Percentiles rank a stretch among this genome's conserved stretches.
Conservation (phyloP, 306 rosid genomes). For the Begonia peltatifolia region DNA sequence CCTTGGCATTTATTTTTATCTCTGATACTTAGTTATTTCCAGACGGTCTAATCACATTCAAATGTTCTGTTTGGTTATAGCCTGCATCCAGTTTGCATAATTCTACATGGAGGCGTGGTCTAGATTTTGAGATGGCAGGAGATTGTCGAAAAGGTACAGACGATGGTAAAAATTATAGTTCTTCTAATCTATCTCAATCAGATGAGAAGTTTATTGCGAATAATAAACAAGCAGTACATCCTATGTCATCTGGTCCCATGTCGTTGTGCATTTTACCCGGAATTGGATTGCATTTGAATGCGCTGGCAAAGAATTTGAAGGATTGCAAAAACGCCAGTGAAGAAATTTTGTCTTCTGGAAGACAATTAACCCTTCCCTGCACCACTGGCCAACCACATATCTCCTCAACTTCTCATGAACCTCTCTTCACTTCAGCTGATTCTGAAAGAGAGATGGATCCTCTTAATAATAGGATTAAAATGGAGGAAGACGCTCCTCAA, state of each 20-base stretch:
- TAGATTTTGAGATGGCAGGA: conserved; percentile 65
- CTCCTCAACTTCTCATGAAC: conserved; percentile 1
- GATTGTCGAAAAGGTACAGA: conserved; percentile 31
- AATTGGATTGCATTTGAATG: conserved; percentile 18
- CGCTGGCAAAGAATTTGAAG: conserved; percentile 3
- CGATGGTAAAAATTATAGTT: conserved; percentile 29
- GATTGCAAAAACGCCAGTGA: neutral
- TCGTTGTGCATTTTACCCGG: conserved; percentile 16
- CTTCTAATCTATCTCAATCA: conserved; percentile 18
- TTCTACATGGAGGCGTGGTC: conserved; percentile 68
- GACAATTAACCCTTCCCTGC: too few relatives aligned
- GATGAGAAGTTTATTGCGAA: conserved; percentile 25
- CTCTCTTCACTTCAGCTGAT: neutral
- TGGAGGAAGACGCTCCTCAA: conserved; percentile 1
- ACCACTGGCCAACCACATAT: neutral
- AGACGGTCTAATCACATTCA: neutral
- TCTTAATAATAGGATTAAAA: conserved; percentile 4
- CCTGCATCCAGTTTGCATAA: conserved; percentile 39
- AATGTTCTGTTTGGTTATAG: conserved; percentile 22
- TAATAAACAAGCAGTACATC: conserved; percentile 31
- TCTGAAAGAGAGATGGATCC: conserved; percentile 7
- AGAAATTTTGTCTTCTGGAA: too few relatives aligned
- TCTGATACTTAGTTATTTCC: neutral
- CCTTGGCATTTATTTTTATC: too few relatives aligned
- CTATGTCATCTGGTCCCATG: conserved; percentile 26